These are phyloP conservation scores for Ascochyta viciae-villosae DNA, from an alignment of 2,329 filamentous ascomycete species.

Conservation along the genomic window DNA sequence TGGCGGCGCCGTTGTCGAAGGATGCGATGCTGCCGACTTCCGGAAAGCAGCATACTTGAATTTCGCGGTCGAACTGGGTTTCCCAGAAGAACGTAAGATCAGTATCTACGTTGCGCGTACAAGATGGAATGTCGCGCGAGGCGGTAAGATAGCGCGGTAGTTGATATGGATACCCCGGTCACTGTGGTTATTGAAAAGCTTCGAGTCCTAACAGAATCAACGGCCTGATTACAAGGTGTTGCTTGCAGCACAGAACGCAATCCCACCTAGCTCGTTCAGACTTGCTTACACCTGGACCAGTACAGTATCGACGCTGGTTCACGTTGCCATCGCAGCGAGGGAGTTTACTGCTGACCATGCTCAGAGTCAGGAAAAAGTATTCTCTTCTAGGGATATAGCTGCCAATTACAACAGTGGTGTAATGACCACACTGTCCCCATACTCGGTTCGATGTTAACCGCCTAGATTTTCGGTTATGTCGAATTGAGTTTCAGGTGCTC, in stretches of 20 bases:
- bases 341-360: background rate
- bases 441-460: background rate
- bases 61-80: background rate
- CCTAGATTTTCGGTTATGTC: background rate
- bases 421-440: background rate
- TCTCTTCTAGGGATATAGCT: background rate
- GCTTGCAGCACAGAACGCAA: conserved; percentile 7
- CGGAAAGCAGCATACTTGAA: background rate
- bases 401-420: background rate
- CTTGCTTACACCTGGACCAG: background rate
- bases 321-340: background rate
- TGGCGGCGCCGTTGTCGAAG: conserved; percentile 7
- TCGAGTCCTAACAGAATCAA: conserved; percentile 3
- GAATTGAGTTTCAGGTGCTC: conserved; percentile 11
- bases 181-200: conserved; percentile 2
- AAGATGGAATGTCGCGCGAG: background rate
- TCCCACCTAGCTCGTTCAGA: background rate
- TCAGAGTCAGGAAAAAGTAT: background rate
- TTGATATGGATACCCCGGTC: conserved; percentile 17
- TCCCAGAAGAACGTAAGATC: background rate
- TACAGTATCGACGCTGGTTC: background rate
- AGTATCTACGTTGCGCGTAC: background rate
- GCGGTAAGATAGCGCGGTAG: conserved; percentile 16
- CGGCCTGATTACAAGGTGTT: conserved; percentile 4
- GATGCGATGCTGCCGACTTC: conserved; percentile 9